Base-by-base conservation (phyloP, 768 basidiomycete genomes). In the Podaxis sp. region DNA sequence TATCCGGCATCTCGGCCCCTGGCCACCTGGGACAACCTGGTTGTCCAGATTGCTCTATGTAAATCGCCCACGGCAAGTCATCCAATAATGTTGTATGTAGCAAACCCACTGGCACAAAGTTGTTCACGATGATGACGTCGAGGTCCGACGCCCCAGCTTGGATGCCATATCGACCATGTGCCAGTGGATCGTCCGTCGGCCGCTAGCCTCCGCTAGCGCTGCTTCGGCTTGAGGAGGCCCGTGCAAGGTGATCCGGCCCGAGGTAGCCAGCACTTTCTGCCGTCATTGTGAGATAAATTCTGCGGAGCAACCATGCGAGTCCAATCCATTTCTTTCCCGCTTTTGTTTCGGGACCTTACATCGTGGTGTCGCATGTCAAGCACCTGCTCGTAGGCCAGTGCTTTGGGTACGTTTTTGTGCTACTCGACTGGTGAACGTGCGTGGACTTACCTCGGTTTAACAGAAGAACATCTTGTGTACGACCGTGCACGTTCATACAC, bases 381-480 rank as follows among this genome's bases (percentile, higher is more conserved):
- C 17, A 17, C 9, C 52, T n/a, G 4, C n/a, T 15, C 4, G 11
- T 54, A n/a, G 26, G 8, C 17, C 28, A 54, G 9, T 9, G 12
- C 28, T 17, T 36, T 9, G 3, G n/a, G 30, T 54, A 24, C n/a
- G 17, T 55, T n/a, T 55, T n/a, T 12, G 33, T 22, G 11, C 3
- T 17, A 39, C 19, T 22, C 12, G 22, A 17, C 11, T 39, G 33
- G 42, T 38, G 57, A 49, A 59, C 57, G 57, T 59, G 57, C n/a
- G 57, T 59, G 44, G 17, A 33, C 57, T 59, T 48, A 39, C 36
- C 33, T 59, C 33, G 33, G 19, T 49, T 24, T 59, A 17, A n/a
- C 46, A 48, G 46, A 57, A 57, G 44, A 46, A 9, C 19, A 33
- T 9, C 8, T 9, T 33, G 33, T 22, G 44, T 7, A 19, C 44